A percentile compares a stretch with the other conserved stretches of the same genome.
These are phyloP conservation scores for Botrytis paeoniae DNA, from an alignment of 2,329 filamentous ascomycete species.

Conservation along the genomic window DNA sequence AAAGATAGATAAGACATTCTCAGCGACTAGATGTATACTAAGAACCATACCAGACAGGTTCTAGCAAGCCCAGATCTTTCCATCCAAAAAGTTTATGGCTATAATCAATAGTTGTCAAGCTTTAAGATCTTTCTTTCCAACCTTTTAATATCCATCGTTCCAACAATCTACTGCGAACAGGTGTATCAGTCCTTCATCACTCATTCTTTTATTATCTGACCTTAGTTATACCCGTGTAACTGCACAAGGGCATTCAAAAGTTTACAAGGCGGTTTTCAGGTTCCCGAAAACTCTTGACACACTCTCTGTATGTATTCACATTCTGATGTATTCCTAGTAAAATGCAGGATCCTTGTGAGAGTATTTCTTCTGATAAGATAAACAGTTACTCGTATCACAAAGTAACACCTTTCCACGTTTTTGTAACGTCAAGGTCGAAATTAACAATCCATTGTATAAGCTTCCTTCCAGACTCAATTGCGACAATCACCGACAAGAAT, in stretches of 20 bases:
- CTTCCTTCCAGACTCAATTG: background rate
- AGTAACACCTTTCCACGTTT: background rate
- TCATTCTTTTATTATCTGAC: background rate
- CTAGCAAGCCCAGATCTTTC: background rate
- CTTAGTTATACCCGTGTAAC: background rate
- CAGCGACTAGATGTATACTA: background rate
- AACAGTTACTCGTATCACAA: slow-evolving; percentile 4
- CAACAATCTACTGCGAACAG: background rate
- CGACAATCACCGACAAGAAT: background rate
- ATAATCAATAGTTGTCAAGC: background rate
- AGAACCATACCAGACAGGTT: background rate
- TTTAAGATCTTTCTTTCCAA: background rate
- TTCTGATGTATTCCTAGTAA: background rate
- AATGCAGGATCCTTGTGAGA: background rate
- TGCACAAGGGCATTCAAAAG: background rate
- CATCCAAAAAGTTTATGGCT: too few species aligned
- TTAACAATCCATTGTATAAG: background rate
- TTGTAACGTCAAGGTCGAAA: background rate
- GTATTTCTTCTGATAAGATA: background rate
- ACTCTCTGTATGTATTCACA: slow-evolving; percentile 14
- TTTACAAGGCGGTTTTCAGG: background rate
- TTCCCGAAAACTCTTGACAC: background rate
- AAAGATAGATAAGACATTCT: background rate
- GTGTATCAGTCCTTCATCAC: background rate
- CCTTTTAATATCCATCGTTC: background rate